phyloP scores from a whole-genome alignment of 495 filamentous ascomycete species.

The Talaromyces stipitatus region DNA sequence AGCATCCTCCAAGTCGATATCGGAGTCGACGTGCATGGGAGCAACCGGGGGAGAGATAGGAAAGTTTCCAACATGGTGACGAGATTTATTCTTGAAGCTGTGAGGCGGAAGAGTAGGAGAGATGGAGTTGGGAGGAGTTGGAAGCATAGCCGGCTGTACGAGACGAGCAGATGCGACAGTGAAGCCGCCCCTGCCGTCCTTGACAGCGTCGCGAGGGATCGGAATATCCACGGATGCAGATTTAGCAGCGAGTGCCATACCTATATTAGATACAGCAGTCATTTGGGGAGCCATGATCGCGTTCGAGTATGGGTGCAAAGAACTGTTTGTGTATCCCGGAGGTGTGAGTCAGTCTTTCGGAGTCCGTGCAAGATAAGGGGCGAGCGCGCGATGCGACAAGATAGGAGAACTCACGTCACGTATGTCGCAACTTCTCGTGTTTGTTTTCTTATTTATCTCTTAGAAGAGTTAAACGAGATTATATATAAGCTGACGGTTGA shows the following conservation, averaged over 20 bases:
- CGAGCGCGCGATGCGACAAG: conserved; percentile 1
- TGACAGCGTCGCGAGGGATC: conserved; percentile 40
- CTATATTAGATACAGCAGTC: conserved; percentile 48
- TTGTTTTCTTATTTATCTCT: not conserved
- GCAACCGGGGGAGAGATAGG: conserved; percentile 43
- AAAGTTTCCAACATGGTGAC: conserved; percentile 23
- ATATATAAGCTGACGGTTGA: not conserved
- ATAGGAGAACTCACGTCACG: conserved; percentile 8
- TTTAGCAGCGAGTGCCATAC: conserved; percentile 57
- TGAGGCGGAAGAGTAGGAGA: conserved; percentile 84
- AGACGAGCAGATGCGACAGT: conserved; percentile 52
- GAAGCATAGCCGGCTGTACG: conserved; percentile 55
- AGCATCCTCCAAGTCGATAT: conserved; percentile 75
- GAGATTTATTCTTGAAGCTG: conserved; percentile 50
- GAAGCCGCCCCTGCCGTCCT: conserved; percentile 50
- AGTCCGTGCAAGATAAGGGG: conserved; percentile 5
- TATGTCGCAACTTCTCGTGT: conserved; percentile 2
- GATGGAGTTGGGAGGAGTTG: conserved; percentile 93
- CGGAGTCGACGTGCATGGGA: conserved; percentile 71
- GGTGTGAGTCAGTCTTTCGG: conserved; percentile 4
- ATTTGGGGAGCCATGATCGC: conserved; percentile 42
- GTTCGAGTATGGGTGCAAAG: not conserved
- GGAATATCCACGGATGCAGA: conserved; percentile 65
- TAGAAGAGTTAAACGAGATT: not conserved
- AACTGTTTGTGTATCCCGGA: not conserved